Evolutionary conservation across 129 eudicot genomes (phyloP).

Genomic region (Arctium lappa): DNA sequence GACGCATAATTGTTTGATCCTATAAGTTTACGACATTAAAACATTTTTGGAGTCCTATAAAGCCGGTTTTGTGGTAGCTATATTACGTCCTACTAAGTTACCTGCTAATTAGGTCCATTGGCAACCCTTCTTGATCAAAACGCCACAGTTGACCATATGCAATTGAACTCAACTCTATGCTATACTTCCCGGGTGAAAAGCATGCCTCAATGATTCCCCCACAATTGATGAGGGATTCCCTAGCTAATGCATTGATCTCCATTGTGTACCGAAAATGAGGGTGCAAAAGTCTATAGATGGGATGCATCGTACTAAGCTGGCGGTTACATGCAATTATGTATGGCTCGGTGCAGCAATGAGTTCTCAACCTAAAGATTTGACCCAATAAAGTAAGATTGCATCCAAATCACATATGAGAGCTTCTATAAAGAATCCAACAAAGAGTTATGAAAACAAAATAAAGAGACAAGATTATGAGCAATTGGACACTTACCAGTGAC

Average conservation of each 20-base stretch:
- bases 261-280: constrained; percentile 38
- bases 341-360: constrained; percentile 41
- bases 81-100: neutral
- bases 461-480: neutral
- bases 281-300: constrained; percentile 31
- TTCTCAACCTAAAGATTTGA: constrained; percentile 32
- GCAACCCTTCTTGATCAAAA: constrained; percentile 38
- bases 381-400: neutral
- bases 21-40: neutral
- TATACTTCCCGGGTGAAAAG: constrained; percentile 31
- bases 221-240: constrained; percentile 26
- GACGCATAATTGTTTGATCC: neutral
- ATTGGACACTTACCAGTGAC: constrained; percentile 53
- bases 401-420: neutral
- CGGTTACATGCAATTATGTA: constrained; percentile 40
- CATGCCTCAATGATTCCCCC: constrained; percentile 34
- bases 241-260: constrained; percentile 37
- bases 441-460: neutral
- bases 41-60: neutral
- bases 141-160: constrained; percentile 38
- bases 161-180: constrained; percentile 24
- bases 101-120: constrained; percentile 41
- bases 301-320: constrained; percentile 42
- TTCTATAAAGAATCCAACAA: neutral
- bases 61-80: neutral